phyloP scores from a whole-genome alignment of 164 flowering plant species.

The Stephania yunnanensis region DNA sequence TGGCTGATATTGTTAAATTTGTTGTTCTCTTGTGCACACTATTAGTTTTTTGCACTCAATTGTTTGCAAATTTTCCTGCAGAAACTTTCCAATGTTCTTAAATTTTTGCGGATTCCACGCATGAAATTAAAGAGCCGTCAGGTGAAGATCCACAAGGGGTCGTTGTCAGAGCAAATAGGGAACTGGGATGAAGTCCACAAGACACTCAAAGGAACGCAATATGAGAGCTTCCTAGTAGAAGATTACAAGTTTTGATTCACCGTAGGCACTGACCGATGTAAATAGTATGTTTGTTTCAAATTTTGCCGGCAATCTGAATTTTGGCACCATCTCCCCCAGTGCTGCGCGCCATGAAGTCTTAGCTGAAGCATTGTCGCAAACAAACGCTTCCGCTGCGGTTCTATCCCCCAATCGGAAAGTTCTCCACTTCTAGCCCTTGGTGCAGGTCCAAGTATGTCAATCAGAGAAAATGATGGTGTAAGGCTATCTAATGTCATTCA shows the following conservation, averaged over 20 bases:
- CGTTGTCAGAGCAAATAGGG: constrained; percentile 51
- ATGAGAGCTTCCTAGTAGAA: constrained; percentile 41
- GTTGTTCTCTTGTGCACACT: neutral
- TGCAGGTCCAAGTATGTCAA: neutral
- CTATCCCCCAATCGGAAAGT: neutral
- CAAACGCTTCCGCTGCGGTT: neutral
- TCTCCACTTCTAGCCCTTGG: neutral
- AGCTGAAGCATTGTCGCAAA: constrained; percentile 4
- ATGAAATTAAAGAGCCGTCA: constrained; percentile 58
- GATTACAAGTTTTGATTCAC: constrained; percentile 12
- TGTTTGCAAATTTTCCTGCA: constrained; percentile 29
- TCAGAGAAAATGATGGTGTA: constrained; percentile 1
- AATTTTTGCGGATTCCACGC: constrained; percentile 60
- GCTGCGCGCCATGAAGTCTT: constrained; percentile 4
- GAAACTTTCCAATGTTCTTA: constrained; percentile 58
- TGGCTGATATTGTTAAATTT: neutral
- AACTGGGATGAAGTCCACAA: constrained; percentile 73
- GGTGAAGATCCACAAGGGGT: constrained; percentile 86
- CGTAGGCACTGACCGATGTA: constrained; percentile 13
- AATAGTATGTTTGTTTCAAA: constrained; percentile 5
- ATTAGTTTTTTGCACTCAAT: constrained; percentile 6
- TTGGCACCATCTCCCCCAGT: neutral
- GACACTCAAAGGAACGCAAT: constrained; percentile 62
- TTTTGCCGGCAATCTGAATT: constrained; percentile 4
- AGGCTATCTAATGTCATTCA: neutral